phyloP scores from a whole-genome alignment of 208 protist genomes.

The Trypanosoma scelopori region DNA sequence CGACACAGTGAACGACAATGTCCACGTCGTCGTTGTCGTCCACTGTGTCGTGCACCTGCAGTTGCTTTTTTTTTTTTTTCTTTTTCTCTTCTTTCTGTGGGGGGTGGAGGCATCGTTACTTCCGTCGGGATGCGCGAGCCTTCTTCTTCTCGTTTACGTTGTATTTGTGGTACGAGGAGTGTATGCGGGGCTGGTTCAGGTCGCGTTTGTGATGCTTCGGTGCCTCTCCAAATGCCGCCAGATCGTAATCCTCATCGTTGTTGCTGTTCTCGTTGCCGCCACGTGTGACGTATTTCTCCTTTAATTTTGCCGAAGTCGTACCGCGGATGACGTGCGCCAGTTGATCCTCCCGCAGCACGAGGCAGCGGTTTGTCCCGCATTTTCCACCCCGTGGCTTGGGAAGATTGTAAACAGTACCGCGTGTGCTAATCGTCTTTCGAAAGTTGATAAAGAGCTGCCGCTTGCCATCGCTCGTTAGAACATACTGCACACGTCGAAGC shows the following conservation, averaged over 20 bases:
- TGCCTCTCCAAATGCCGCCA: constrained; percentile 72
- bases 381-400: constrained; percentile 85
- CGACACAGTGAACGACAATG: too few species aligned
- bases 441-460: constrained; percentile 92
- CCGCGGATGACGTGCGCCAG: constrained; percentile 78
- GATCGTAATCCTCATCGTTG: constrained; percentile 47
- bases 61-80: neutral
- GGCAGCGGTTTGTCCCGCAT: constrained; percentile 80
- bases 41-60: neutral
- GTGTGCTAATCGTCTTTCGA: constrained; percentile 74
- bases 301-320: constrained; percentile 54
- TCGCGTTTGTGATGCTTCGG: constrained; percentile 64
- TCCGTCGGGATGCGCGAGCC: constrained; percentile 70
- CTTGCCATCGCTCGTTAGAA: constrained; percentile 79
- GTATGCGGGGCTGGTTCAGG: constrained; percentile 50
- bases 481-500: constrained; percentile 90
- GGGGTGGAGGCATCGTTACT: constrained; percentile 18
- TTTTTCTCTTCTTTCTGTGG: neutral
- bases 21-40: too few species aligned
- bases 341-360: constrained; percentile 91
- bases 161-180: constrained; percentile 85
- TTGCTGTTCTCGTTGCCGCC: neutral
- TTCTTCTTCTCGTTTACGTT: constrained; percentile 91
- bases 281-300: constrained; percentile 46
- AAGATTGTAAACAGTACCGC: constrained; percentile 86